A percentile compares a stretch with the other conserved stretches of the same genome.
phyloP scores from a whole-genome alignment of 2,329 filamentous ascomycete species.

The Byssoonygena ceratinophila region DNA sequence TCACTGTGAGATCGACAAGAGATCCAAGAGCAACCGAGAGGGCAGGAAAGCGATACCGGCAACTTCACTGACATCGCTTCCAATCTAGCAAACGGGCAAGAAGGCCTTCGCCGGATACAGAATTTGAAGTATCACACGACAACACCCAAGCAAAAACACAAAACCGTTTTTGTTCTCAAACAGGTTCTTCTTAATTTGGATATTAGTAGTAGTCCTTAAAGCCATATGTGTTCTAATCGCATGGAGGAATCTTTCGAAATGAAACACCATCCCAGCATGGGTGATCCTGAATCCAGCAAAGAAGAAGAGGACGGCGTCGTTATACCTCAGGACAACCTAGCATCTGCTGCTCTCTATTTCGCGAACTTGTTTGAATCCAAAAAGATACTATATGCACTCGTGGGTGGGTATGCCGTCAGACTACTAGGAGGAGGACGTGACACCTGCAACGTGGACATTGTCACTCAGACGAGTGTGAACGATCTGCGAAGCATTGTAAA shows the following conservation, averaged over 20 bases:
- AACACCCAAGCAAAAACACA: no score
- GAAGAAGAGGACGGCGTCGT: not conserved
- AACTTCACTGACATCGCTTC: no score
- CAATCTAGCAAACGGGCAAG: no score
- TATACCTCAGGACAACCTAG: not conserved
- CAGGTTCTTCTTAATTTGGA: no score
- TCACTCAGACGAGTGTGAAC: not conserved
- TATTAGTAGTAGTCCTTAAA: not conserved
- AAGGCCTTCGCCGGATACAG: no score
- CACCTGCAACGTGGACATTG: slow-evolving; percentile 6
- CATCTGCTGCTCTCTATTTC: slow-evolving; percentile 3
- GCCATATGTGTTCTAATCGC: not conserved
- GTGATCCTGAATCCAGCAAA: slow-evolving; percentile 1
- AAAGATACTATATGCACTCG: not conserved
- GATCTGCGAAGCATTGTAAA: not conserved
- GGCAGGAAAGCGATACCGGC: no score
- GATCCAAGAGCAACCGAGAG: no score
- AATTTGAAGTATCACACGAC: no score
- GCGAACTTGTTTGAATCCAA: not conserved
- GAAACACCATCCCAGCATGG: not conserved
- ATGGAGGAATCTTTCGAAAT: not conserved
- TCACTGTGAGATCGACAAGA: no score
- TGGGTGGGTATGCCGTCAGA: slow-evolving; percentile 4
- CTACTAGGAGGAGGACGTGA: not conserved
- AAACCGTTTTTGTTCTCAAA: no score